These are phyloP conservation scores for Daldinia childiae DNA, from an alignment of 495 filamentous ascomycete genomes.

Conservation along the genomic window DNA sequence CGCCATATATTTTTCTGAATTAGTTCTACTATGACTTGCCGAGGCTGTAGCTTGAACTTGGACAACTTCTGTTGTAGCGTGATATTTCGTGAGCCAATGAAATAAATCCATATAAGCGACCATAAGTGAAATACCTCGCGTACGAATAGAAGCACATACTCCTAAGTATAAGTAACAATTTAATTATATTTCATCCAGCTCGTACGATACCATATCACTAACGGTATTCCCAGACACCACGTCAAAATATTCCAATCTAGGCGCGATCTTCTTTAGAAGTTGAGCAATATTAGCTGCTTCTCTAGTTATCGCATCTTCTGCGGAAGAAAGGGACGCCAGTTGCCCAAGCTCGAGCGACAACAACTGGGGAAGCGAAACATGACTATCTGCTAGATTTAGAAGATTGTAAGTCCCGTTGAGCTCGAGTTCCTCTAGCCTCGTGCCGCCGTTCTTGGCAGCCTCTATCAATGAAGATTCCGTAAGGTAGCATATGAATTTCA, in stretches of 20 bases:
- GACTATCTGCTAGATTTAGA: not conserved
- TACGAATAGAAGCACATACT: not conserved
- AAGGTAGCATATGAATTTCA: not conserved
- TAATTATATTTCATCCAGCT: not conserved
- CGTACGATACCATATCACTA: not conserved
- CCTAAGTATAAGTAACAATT: not conserved
- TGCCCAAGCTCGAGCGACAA: not conserved
- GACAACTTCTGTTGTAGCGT: no score
- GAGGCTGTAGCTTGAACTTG: not conserved
- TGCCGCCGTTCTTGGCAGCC: not conserved
- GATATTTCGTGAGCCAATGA: no score
- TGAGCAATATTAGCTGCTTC: not conserved
- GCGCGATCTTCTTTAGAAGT: slow-evolving; percentile 7
- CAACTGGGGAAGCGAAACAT: not conserved
- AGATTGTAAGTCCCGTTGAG: slow-evolving; percentile 1
- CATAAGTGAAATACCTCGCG: not conserved
- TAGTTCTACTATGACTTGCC: no score
- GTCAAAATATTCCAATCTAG: slow-evolving; percentile 4
- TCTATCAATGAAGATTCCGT: slow-evolving; percentile 7
- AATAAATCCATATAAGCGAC: not conserved
- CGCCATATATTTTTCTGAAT: no score
- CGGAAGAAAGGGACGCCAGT: not conserved
- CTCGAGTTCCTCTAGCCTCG: not conserved
- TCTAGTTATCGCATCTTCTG: not conserved
- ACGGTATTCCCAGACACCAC: not conserved